Conservation (phyloP, 164 flowering plant species). For the Tetracentron sinense region DNA sequence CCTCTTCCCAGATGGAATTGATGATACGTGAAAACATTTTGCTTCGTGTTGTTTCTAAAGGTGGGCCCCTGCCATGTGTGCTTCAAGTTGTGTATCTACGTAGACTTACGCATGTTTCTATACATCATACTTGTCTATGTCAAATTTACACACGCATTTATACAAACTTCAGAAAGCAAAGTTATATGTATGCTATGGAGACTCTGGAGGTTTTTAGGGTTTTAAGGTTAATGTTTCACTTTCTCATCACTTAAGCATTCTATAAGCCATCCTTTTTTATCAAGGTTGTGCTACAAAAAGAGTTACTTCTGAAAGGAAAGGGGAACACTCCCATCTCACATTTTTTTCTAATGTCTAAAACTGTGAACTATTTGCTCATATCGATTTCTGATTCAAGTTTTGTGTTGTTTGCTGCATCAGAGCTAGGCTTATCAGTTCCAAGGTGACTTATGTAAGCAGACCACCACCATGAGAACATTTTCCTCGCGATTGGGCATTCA, state of each 20-base stretch:
- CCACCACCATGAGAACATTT: slow-evolving; percentile 1
- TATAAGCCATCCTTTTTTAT: too few relatives aligned
- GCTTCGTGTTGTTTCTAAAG: slow-evolving; percentile 46
- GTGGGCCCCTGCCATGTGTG: slow-evolving; percentile 36
- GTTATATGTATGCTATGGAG: background rate
- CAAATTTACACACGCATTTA: background rate
- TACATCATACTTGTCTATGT: background rate
- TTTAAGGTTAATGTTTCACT: too few relatives aligned
- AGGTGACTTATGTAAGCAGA: slow-evolving; percentile 61
- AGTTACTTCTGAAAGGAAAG: background rate
- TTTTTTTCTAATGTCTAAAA: too few relatives aligned
- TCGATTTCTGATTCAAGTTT: slow-evolving; percentile 18
- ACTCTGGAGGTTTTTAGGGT: background rate
- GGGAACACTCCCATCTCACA: background rate
- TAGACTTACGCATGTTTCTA: background rate
- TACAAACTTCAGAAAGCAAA: background rate
- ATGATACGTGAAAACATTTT: slow-evolving; percentile 70
- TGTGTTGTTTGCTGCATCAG: slow-evolving; percentile 33
- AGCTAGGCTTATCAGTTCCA: slow-evolving; percentile 75
- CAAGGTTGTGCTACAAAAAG: too few relatives aligned
- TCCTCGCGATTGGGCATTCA: slow-evolving; percentile 11
- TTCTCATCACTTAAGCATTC: too few relatives aligned
- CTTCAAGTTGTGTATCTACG: background rate
- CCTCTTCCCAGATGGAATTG: slow-evolving; percentile 77
- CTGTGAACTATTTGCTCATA: background rate